phyloP scores from a whole-genome alignment of 2,329 filamentous ascomycete species.

The Pseudogymnoascus sp. region DNA sequence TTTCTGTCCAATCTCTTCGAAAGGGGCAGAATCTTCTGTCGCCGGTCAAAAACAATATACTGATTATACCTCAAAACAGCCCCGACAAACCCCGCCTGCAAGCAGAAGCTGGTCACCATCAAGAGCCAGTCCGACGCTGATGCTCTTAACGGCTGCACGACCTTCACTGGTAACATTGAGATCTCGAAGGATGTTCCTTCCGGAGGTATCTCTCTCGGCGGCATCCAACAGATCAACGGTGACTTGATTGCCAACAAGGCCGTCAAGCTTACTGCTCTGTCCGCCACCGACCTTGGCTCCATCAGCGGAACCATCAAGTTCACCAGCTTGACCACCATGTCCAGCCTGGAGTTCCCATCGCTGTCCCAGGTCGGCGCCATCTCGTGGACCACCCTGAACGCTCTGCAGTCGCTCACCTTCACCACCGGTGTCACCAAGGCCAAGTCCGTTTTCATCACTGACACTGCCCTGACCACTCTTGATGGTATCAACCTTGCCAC shows the following conservation, averaged over 20 bases:
- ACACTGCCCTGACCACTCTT: constrained; percentile 75
- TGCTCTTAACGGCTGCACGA: constrained; percentile 23
- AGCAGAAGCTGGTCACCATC: constrained; percentile 27
- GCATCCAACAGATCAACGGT: constrained; percentile 49
- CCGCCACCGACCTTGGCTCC: constrained; percentile 54
- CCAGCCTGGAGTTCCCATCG: constrained; percentile 56
- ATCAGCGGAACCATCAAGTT: constrained; percentile 64
- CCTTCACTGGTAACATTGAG: constrained; percentile 28
- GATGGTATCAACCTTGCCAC: constrained; percentile 71
- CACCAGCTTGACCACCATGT: constrained; percentile 60
- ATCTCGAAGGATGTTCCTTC: constrained; percentile 24
- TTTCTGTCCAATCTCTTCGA: neutral
- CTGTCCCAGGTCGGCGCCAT: constrained; percentile 62
- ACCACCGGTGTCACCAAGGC: constrained; percentile 57
- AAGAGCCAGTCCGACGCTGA: constrained; percentile 26
- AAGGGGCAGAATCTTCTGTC: neutral
- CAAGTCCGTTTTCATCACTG: constrained; percentile 64
- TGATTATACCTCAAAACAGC: neutral
- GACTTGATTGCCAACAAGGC: constrained; percentile 52
- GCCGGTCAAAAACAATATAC: neutral
- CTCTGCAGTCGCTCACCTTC: constrained; percentile 53
- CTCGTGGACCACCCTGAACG: constrained; percentile 63
- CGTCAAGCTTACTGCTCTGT: constrained; percentile 44
- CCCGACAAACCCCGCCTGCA: constrained; percentile 19
- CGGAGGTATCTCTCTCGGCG: constrained; percentile 49